These are phyloP conservation scores for Globisporangium middletonii DNA, from an alignment of 352 stramenopile genomes.

Conservation along the genomic window DNA sequence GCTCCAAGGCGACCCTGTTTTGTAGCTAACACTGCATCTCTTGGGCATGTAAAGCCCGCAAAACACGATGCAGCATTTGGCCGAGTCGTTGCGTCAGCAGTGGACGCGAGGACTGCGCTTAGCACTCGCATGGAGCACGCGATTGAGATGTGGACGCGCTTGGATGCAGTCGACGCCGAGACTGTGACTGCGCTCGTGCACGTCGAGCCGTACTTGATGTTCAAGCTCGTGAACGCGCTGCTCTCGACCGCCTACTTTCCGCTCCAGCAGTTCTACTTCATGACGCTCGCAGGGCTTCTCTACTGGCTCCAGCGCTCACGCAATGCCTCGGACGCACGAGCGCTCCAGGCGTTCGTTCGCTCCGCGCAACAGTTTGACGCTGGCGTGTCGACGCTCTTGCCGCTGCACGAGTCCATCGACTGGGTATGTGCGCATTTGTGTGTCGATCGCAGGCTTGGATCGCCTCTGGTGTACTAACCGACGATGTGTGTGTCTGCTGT, in stretches of 20 bases:
- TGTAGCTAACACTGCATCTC: too few relatives aligned
- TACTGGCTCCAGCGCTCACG: conserved; percentile 21
- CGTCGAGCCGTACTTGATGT: conserved; percentile 18
- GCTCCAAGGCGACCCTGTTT: too few relatives aligned
- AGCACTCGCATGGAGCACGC: conserved; percentile 34
- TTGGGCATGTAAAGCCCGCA: background rate
- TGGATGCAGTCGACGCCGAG: conserved; percentile 17
- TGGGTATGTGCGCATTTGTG: conserved; percentile 23
- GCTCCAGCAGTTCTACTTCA: conserved; percentile 59
- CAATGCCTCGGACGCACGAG: background rate
- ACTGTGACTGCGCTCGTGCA: conserved; percentile 21
- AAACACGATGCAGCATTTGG: background rate
- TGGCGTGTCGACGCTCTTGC: conserved; percentile 25
- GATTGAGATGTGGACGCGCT: conserved; percentile 26
- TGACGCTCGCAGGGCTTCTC: conserved; percentile 35
- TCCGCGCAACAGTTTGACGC: conserved; percentile 20
- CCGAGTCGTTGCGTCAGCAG: conserved; percentile 12
- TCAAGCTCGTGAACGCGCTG: conserved; percentile 36
- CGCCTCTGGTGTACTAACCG: background rate
- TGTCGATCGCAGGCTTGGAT: background rate
- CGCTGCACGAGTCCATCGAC: conserved; percentile 26
- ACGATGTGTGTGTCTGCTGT: background rate
- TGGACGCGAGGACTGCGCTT: conserved; percentile 28
- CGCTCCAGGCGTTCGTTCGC: conserved; percentile 6
- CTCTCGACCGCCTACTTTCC: conserved; percentile 53